Percentiles rank a stretch among this genome's conserved stretches.
These are phyloP conservation scores for Dryadomyces sulphureus DNA, from an alignment of 2,329 filamentous ascomycete species.

Conservation along the genomic window DNA sequence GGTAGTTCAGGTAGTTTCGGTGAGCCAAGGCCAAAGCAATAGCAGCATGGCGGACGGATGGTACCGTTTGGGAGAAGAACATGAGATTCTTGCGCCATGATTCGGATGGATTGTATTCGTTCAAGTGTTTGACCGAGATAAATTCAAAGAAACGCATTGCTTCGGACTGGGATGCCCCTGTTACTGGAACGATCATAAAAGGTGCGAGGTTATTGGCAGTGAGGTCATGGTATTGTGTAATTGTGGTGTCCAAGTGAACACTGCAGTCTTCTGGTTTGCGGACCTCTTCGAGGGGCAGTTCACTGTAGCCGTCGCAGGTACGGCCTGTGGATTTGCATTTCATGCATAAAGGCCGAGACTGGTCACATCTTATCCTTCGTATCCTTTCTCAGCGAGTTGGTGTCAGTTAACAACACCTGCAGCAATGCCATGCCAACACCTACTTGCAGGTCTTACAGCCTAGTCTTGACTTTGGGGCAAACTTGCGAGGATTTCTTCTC, in stretches of 20 bases:
- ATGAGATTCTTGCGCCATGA: background rate
- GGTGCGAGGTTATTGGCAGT: too few relatives aligned
- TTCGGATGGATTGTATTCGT: background rate
- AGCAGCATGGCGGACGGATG: background rate
- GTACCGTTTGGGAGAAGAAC: background rate
- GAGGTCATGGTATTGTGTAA: background rate
- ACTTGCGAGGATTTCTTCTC: conserved; percentile 22
- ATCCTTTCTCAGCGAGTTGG: background rate
- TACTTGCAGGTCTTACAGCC: conserved; percentile 27
- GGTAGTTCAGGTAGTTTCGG: background rate
- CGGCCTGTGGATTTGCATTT: conserved; percentile 23
- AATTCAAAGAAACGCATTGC: background rate
- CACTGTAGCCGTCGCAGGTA: conserved; percentile 21
- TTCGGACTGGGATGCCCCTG: background rate
- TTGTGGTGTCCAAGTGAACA: background rate
- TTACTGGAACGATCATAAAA: background rate
- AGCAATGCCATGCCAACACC: conserved; percentile 10
- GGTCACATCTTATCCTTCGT: conserved; percentile 18
- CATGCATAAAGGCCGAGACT: conserved; percentile 18
- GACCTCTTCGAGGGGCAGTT: background rate
- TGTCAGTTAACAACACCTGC: background rate
- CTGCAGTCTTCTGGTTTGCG: background rate
- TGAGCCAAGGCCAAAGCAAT: background rate
- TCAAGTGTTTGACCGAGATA: background rate
- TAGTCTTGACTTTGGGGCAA: conserved; percentile 22